Percentiles rank a stretch among this genome's conserved stretches.
Evolutionary conservation across 225 moss, liverwort and hornwort genomes (phyloP).

Genomic region (Polytrichum commune): DNA sequence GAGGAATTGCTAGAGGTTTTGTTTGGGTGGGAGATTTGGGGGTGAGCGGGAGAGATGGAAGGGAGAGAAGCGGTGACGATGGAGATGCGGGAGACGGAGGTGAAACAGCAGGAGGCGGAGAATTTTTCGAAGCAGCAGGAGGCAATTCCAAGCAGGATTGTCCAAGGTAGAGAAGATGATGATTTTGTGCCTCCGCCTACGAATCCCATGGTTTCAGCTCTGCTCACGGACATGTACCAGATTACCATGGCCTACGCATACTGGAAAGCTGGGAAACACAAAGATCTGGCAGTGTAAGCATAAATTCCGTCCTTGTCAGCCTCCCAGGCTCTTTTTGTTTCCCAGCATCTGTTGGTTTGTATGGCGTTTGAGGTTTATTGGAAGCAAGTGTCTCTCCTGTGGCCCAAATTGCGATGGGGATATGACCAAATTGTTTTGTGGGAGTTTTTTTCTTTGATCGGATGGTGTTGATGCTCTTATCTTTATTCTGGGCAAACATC

Average conservation of each 20-base stretch:
- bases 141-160: background rate
- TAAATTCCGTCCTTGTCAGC: no score
- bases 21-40: background rate
- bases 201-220: conserved; percentile 21
- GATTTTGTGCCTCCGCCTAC: conserved; percentile 13
- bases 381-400: no score
- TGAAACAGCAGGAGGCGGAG: conserved; percentile 17
- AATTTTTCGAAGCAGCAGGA: background rate
- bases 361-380: background rate
- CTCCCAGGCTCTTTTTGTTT: no score
- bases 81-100: conserved; percentile 31
- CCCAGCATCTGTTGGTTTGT: no score
- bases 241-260: conserved; percentile 27
- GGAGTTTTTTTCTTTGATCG: no score
- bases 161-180: background rate
- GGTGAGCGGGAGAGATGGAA: background rate
- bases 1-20: background rate
- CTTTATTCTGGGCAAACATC: no score
- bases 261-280: conserved; percentile 17
- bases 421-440: no score
- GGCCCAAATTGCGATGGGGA: no score
- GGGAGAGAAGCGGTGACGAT: conserved; percentile 5
- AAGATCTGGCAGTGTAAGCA: conserved; percentile 22
- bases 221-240: conserved; percentile 44
- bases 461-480: no score